Evolutionary conservation across 179 eudicot species (phyloP).

Genomic region (Gypsophila paniculata): DNA sequence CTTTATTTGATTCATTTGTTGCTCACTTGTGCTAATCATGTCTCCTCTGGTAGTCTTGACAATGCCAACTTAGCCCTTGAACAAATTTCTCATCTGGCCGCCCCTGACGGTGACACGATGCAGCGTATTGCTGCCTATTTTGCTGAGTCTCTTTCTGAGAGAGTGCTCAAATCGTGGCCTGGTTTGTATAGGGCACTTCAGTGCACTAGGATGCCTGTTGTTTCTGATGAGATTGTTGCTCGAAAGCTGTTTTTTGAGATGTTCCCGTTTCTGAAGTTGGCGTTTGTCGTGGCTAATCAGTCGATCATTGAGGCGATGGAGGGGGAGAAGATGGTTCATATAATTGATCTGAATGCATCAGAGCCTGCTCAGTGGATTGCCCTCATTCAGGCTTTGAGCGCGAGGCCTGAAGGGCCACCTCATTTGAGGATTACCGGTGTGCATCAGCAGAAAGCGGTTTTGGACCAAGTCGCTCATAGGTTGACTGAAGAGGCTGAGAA

Average conservation of each 20-base stretch:
- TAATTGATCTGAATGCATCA: constrained; percentile 58
- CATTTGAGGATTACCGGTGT: constrained; percentile 84
- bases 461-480: constrained; percentile 63
- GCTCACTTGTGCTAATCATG: constrained; percentile 69
- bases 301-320: constrained; percentile 88
- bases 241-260: constrained; percentile 60
- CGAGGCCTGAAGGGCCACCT: constrained; percentile 80
- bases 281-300: constrained; percentile 67
- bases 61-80: constrained; percentile 72
- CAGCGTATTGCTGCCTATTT: constrained; percentile 87
- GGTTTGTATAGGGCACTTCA: constrained; percentile 73
- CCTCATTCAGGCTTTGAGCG: constrained; percentile 60
- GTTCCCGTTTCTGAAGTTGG: constrained; percentile 64
- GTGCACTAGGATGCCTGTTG: constrained; percentile 44
- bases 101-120: constrained; percentile 86
- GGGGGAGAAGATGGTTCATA: constrained; percentile 80
- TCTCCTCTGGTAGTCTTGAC: constrained; percentile 55
- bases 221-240: constrained; percentile 55
- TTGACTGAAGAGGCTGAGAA: constrained; percentile 78
- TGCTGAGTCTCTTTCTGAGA: constrained; percentile 71
- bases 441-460: constrained; percentile 69
- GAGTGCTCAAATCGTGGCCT: constrained; percentile 65
- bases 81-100: constrained; percentile 64
- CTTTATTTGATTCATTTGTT: constrained; percentile 64
- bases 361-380: constrained; percentile 90